A percentile compares a stretch with the other conserved stretches of the same genome.
Evolutionary conservation across 1,284 basidiomycete species (phyloP).

Genomic region (Cryptococcus sp.): DNA sequence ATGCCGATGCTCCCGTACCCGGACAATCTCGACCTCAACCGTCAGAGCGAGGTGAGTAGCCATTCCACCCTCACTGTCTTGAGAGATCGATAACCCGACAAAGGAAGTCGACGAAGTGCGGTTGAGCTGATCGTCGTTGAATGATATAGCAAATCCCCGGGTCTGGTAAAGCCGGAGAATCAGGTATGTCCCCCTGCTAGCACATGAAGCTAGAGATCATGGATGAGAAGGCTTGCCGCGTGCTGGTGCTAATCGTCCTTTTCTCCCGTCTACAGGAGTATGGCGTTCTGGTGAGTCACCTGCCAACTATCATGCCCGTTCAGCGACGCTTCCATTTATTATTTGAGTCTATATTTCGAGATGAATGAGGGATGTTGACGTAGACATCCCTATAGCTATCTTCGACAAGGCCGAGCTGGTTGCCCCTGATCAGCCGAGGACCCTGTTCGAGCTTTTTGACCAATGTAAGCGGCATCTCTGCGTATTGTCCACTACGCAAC

Average conservation of each 20-base stretch:
- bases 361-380: not conserved
- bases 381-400: constrained; percentile 8
- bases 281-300: not conserved
- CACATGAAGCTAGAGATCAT: too few relatives aligned
- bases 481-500: not conserved
- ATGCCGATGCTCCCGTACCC: constrained; percentile 37
- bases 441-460: constrained; percentile 50
- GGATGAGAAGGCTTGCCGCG: too few relatives aligned
- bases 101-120: not conserved
- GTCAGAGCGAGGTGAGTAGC: constrained; percentile 41
- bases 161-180: constrained; percentile 5
- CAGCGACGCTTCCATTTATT: not conserved
- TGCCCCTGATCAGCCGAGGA: constrained; percentile 31
- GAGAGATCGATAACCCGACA: not conserved
- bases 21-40: constrained; percentile 29
- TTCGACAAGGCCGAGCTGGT: constrained; percentile 31
- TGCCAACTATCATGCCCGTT: not conserved
- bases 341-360: not conserved
- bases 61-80: not conserved
- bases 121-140: not conserved
- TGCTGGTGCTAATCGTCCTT: too few relatives aligned
- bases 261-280: too few relatives aligned
- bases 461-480: constrained; percentile 34
- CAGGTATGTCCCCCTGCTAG: constrained; percentile 5
- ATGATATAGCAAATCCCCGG: not conserved